These are phyloP conservation scores for Emergomyces orientalis DNA, from an alignment of 2,329 filamentous ascomycete genomes.

Conservation along the genomic window DNA sequence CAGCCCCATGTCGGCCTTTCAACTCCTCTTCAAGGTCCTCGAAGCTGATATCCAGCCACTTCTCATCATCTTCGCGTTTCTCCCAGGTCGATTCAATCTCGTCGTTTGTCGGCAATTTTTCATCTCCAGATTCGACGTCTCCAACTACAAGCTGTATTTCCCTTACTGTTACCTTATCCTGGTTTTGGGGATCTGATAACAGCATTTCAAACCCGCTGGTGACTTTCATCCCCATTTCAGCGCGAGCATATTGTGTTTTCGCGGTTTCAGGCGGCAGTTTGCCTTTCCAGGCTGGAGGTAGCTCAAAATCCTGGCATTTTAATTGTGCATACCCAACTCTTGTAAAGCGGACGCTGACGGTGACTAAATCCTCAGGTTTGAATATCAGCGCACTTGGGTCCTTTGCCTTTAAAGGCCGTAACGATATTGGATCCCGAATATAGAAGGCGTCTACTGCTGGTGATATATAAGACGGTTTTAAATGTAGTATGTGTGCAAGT, in stretches of 20 bases:
- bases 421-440: slow-evolving; percentile 67
- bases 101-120: slow-evolving; percentile 57
- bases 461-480: slow-evolving; percentile 65
- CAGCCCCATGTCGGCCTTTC: slow-evolving; percentile 41
- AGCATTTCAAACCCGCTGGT: slow-evolving; percentile 88
- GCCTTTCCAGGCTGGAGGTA: slow-evolving; percentile 49
- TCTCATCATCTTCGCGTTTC: slow-evolving; percentile 66
- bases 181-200: slow-evolving; percentile 55
- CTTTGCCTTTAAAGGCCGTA: slow-evolving; percentile 57
- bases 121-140: slow-evolving; percentile 64
- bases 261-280: slow-evolving; percentile 33
- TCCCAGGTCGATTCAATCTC: slow-evolving; percentile 64
- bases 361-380: slow-evolving; percentile 68
- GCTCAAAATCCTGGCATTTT: slow-evolving; percentile 68
- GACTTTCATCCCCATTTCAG: slow-evolving; percentile 78
- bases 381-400: slow-evolving; percentile 52
- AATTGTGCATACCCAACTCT: slow-evolving; percentile 86
- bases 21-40: slow-evolving; percentile 80
- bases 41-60: slow-evolving; percentile 88
- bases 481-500: slow-evolving; percentile 68
- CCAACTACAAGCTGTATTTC: slow-evolving; percentile 69
- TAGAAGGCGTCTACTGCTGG: slow-evolving; percentile 88
- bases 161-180: slow-evolving; percentile 58
- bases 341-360: slow-evolving; percentile 71
- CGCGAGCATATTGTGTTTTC: slow-evolving; percentile 40